Conservation (phyloP, 2,329 filamentous ascomycete genomes). For the Claviceps sp. region DNA sequence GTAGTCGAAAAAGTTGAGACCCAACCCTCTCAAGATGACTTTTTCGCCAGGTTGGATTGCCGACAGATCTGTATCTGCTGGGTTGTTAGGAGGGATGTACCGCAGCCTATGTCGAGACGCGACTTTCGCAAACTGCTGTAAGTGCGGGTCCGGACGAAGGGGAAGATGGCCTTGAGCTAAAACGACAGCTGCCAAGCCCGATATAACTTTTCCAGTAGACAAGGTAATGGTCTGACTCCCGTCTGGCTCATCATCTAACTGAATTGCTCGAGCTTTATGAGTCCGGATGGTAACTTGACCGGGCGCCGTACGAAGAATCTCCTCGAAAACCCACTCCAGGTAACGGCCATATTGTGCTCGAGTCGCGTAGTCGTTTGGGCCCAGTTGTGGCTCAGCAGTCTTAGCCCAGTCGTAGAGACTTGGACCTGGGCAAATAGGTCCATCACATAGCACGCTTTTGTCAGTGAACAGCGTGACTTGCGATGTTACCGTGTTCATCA, state of each 20-base stretch:
- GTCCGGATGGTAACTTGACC: neutral
- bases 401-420: slow-evolving; percentile 5
- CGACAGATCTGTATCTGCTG: slow-evolving; percentile 4
- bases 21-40: slow-evolving; percentile 1
- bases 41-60: neutral
- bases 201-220: neutral
- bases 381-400: neutral
- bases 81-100: slow-evolving; percentile 1
- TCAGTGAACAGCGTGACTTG: slow-evolving; percentile 5
- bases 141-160: neutral
- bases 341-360: slow-evolving; percentile 4
- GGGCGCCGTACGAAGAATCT: slow-evolving; percentile 2
- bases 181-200: neutral
- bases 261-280: neutral
- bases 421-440: slow-evolving; percentile 3
- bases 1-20: slow-evolving; percentile 6
- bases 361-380: slow-evolving; percentile 4
- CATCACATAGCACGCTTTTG: slow-evolving; percentile 3
- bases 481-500: slow-evolving; percentile 6
- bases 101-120: neutral
- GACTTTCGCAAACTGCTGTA: neutral
- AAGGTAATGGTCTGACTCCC: slow-evolving; percentile 2
- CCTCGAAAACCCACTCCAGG: slow-evolving; percentile 3
- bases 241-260: neutral
- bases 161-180: slow-evolving; percentile 4